Evolutionary conservation across 805 yeast genomes (phyloP).

Genomic region (Pichia thaimueangensis): DNA sequence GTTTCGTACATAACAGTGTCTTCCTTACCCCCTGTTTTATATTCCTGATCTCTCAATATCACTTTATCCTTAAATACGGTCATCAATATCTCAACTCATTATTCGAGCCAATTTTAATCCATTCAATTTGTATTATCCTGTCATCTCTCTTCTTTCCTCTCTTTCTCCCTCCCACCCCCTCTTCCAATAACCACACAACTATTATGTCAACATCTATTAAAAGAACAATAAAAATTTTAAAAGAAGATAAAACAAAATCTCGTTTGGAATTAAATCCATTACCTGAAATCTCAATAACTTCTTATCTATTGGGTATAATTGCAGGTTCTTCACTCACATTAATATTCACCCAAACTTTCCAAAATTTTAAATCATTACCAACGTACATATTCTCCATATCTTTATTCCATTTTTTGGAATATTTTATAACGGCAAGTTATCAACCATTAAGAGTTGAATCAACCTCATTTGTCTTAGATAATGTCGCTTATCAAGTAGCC

Average conservation of each 20-base stretch:
- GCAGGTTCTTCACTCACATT: slow-evolving; percentile 35
- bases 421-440: slow-evolving; percentile 67
- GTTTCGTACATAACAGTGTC: not conserved
- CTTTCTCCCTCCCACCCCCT: not conserved
- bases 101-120: too few species aligned
- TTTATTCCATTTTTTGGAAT: slow-evolving; percentile 77
- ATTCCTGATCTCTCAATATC: too few species aligned
- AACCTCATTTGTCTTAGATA: slow-evolving; percentile 63
- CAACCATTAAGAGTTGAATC: slow-evolving; percentile 60
- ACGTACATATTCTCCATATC: slow-evolving; percentile 49
- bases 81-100: too few species aligned
- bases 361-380: slow-evolving; percentile 27
- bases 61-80: too few species aligned
- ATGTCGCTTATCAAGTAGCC: slow-evolving; percentile 58
- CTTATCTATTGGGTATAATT: slow-evolving; percentile 38
- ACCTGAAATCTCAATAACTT: slow-evolving; percentile 37
- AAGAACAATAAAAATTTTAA: too few species aligned
- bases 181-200: not conserved
- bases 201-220: not conserved
- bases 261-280: slow-evolving; percentile 31
- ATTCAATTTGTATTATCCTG: too few species aligned
- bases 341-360: slow-evolving; percentile 15
- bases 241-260: not conserved
- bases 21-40: too few species aligned
- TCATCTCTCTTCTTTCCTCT: not conserved